A percentile compares a stretch with the other conserved stretches of the same genome.
Evolutionary conservation across 1,139 yeast genomes (phyloP).

Genomic region (Suhomyces anneliseae): DNA sequence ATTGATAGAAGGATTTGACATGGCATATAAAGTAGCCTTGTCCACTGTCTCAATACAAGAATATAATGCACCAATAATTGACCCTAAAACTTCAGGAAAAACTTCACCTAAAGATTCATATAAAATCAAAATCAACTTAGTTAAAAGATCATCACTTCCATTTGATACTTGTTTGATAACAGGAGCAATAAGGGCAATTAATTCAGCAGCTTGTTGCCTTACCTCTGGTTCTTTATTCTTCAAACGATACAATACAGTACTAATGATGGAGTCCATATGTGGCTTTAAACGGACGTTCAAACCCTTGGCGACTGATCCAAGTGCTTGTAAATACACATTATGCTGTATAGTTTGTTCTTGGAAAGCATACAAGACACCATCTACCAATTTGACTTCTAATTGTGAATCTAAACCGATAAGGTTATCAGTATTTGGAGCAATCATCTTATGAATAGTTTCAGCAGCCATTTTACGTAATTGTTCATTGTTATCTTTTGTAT

Average conservation of each 20-base stretch:
- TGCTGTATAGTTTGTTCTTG: slow-evolving; percentile 71
- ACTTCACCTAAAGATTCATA: slow-evolving; percentile 95
- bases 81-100: slow-evolving; percentile 90
- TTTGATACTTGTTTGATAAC: slow-evolving; percentile 59
- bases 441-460: slow-evolving; percentile 53
- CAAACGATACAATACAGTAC: slow-evolving; percentile 71
- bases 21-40: slow-evolving; percentile 49
- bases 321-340: slow-evolving; percentile 56
- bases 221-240: slow-evolving; percentile 72
- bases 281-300: slow-evolving; percentile 72
- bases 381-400: slow-evolving; percentile 68
- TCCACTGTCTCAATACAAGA: slow-evolving; percentile 39
- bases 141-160: slow-evolving; percentile 56
- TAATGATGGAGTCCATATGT: slow-evolving; percentile 71
- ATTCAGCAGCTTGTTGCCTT: slow-evolving; percentile 84
- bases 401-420: slow-evolving; percentile 38
- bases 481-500: slow-evolving; percentile 80
- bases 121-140: slow-evolving; percentile 70
- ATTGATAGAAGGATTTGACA: slow-evolving; percentile 77
- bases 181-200: slow-evolving; percentile 66
- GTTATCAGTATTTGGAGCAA: slow-evolving; percentile 28
- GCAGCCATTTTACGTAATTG: slow-evolving; percentile 77
- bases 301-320: slow-evolving; percentile 66
- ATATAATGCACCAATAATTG: slow-evolving; percentile 71
- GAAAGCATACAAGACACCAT: slow-evolving; percentile 80